Percentiles rank a stretch among this genome's conserved stretches.
Conservation (phyloP, 805 yeast species). For the Cephaloascus albidus region DNA sequence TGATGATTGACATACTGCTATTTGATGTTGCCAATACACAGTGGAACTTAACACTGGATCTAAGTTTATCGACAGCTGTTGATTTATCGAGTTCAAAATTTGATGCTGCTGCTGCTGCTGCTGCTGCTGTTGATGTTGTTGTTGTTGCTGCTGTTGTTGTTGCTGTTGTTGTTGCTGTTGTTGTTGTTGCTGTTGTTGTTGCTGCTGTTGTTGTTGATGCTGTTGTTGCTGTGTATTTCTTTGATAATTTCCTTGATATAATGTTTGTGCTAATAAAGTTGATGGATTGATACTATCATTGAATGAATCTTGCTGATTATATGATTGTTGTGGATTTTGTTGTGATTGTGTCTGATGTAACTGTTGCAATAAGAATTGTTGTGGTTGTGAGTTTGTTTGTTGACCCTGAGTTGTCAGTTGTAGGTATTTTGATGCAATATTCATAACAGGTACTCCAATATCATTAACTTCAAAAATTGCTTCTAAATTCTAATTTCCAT, state of each 20-base stretch:
- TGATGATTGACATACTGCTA: constrained; percentile 61
- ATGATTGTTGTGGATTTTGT: constrained; percentile 6
- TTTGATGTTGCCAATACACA: constrained; percentile 71
- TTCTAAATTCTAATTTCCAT: too few species aligned
- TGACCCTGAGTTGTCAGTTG: constrained; percentile 6
- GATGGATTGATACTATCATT: constrained; percentile 20
- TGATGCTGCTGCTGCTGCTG: constrained; percentile 14
- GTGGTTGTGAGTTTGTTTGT: constrained; percentile 15
- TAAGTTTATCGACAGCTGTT: constrained; percentile 15
- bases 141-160: constrained; percentile 8
- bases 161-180: constrained; percentile 10
- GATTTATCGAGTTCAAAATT: constrained; percentile 11
- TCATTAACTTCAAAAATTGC: not conserved
- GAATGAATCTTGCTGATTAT: constrained; percentile 8
- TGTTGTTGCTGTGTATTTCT: constrained; percentile 19
- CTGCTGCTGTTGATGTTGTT: constrained; percentile 11
- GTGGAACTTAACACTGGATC: constrained; percentile 27
- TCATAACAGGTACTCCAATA: constrained; percentile 9
- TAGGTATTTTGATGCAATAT: constrained; percentile 12
- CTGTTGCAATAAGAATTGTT: constrained; percentile 19
- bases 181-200: constrained; percentile 13
- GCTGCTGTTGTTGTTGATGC: constrained; percentile 15
- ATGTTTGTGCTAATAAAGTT: constrained; percentile 25
- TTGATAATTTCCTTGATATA: constrained; percentile 27
- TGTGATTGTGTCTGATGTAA: constrained; percentile 15